These are phyloP conservation scores for Ajuga chamaepitys DNA, from an alignment of 257 asterid species.

Conservation along the genomic window DNA sequence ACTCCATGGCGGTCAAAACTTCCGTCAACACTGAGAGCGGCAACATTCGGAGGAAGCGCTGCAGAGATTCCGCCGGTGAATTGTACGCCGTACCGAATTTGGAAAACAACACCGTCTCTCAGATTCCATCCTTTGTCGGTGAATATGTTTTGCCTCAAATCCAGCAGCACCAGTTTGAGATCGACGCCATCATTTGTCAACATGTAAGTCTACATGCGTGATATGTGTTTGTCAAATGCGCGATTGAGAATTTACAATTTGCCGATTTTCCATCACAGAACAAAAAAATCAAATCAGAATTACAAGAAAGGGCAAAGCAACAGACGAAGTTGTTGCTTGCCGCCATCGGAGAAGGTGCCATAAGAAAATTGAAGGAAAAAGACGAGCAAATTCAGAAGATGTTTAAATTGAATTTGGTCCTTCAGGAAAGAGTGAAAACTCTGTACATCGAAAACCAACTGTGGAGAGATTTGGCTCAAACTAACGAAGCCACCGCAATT, in stretches of 20 bases:
- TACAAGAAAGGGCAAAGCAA: slow-evolving; percentile 65
- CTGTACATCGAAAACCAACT: slow-evolving; percentile 58
- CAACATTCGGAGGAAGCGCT: slow-evolving; percentile 43
- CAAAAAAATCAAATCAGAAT: slow-evolving; percentile 43
- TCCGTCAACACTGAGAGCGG: slow-evolving; percentile 59
- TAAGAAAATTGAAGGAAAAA: slow-evolving; percentile 49
- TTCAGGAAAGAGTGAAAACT: slow-evolving; percentile 49
- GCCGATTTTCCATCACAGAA: not conserved
- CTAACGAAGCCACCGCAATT: slow-evolving; percentile 71
- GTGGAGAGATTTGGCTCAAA: slow-evolving; percentile 64
- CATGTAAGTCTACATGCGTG: slow-evolving; percentile 42
- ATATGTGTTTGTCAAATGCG: no score
- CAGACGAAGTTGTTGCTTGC: slow-evolving; percentile 37
- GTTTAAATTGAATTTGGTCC: slow-evolving; percentile 45
- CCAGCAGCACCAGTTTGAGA: slow-evolving; percentile 52
- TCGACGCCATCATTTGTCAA: slow-evolving; percentile 51
- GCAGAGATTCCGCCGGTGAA: slow-evolving; percentile 36
- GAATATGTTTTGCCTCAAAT: slow-evolving; percentile 39
- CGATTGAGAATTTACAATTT: not conserved
- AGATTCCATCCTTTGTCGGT: slow-evolving; percentile 19
- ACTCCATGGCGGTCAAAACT: slow-evolving; percentile 39
- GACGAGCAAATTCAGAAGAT: slow-evolving; percentile 66
- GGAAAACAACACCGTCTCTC: slow-evolving; percentile 18
- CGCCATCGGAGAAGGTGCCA: slow-evolving; percentile 45
- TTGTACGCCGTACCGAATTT: slow-evolving; percentile 14